Conservation (phyloP, 768 basidiomycete species). For the Mycena rosella region DNA sequence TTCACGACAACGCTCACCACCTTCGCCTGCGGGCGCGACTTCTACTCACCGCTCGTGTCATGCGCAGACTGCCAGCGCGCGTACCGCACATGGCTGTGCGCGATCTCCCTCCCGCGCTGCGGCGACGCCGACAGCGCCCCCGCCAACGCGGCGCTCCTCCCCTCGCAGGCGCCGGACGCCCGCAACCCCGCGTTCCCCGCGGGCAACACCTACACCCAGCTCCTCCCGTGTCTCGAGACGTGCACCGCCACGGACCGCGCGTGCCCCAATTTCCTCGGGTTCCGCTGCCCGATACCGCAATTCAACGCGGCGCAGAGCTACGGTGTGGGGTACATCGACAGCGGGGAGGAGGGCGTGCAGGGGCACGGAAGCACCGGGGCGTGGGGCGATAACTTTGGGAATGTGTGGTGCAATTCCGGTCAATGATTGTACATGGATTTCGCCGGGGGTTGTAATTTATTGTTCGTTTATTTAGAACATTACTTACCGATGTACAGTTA, state of each 20-base stretch:
- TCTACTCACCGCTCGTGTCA: constrained; percentile 82
- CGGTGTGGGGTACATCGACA: constrained; percentile 82
- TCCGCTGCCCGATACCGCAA: constrained; percentile 70
- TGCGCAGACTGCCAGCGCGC: constrained; percentile 81
- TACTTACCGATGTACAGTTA: neutral
- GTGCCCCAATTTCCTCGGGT: constrained; percentile 80
- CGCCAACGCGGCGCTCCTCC: constrained; percentile 43
- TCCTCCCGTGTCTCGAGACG: constrained; percentile 85
- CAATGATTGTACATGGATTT: constrained; percentile 3
- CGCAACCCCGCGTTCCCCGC: constrained; percentile 65
- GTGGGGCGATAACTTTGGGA: constrained; percentile 77
- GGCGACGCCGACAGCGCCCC: constrained; percentile 52
- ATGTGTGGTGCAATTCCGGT: constrained; percentile 77
- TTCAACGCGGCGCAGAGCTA: constrained; percentile 80
- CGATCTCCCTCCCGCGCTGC: constrained; percentile 81
- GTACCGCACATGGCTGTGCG: constrained; percentile 85
- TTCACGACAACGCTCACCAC: constrained; percentile 81
- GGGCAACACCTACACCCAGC: constrained; percentile 61
- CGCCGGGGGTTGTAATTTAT: constrained; percentile 34
- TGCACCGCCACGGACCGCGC: constrained; percentile 81
- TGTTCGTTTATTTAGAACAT: constrained; percentile 21
- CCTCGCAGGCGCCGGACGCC: constrained; percentile 39
- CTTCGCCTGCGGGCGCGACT: constrained; percentile 83
- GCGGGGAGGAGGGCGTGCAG: constrained; percentile 57
- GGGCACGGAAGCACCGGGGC: constrained; percentile 65